Evolutionary conservation across 2,329 filamentous ascomycete genomes (phyloP), one percentile per base, ranked within the genome.

Genomic region (Trichoderma gracile): DNA sequence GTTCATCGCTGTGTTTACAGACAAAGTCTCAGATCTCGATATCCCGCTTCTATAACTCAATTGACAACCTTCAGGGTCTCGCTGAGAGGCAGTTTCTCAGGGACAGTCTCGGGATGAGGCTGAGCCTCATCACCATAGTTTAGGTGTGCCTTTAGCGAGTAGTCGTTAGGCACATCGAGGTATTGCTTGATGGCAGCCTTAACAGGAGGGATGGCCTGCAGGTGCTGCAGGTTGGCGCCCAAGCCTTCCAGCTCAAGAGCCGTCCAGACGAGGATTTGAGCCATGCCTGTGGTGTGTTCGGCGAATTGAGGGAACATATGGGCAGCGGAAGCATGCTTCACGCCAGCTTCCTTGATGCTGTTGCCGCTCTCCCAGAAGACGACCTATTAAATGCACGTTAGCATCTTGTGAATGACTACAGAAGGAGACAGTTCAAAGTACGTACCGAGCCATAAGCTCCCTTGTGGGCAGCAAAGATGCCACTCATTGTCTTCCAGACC

Each of bases 171-270:
- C 12, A 63, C 60, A 12, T 47, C 19, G 10, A 55, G 50, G 42
- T 49, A 63, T 27, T 55, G 40, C 42, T 56, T 63, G 14, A 63
- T 40, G 23, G 83, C 79, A 59, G 92, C 89, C 79, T 88, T 86
- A 69, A 84, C 82, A 78, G 96, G 90, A 71, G 96, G 86, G 64
- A 96, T 78, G n/a, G 92, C 92, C 84, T 92, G 95, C 83, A 96
- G 96, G 81, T 97, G 93, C 83, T 97, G 93, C 59, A 97, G 84
- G 82, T 93, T 96, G 74, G 89, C 90, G 69, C 92, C 92, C 63
- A 96, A 85, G 33, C 93, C 92, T 75, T 95, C 92, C 67, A 89
- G 83, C 79, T 93, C 90, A 64, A 97, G 86, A 3, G 89, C 90
- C 17, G 88, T 89, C 93, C 93, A 97, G 69, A 92, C 76, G 68